phyloP scores from a whole-genome alignment of 2,329 filamentous ascomycete genomes.

The Bipolaris victoriae region DNA sequence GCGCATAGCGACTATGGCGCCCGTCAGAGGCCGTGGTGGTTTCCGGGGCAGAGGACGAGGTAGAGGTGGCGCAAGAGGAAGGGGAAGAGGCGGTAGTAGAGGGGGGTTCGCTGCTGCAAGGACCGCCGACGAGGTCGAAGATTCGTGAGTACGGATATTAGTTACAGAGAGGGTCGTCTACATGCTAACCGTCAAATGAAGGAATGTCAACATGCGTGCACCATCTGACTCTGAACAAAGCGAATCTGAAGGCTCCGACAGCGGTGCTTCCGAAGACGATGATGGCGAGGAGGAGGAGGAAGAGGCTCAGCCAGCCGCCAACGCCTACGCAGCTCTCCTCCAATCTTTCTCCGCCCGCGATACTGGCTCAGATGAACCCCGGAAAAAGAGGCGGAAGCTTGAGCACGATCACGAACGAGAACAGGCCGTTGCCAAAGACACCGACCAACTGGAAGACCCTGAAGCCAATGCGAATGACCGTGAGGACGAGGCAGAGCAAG shows the following conservation, averaged over 20 bases:
- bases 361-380: slow-evolving; percentile 52
- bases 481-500: slow-evolving; percentile 14
- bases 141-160: slow-evolving; percentile 39
- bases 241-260: slow-evolving; percentile 29
- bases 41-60: slow-evolving; percentile 18
- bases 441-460: slow-evolving; percentile 2
- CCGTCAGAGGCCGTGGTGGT: slow-evolving; percentile 29
- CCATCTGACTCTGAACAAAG: slow-evolving; percentile 27
- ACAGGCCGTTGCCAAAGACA: slow-evolving; percentile 14
- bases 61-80: slow-evolving; percentile 3
- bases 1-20: slow-evolving; percentile 20
- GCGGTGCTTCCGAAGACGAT: slow-evolving; percentile 30
- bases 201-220: slow-evolving; percentile 20
- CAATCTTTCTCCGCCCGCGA: slow-evolving; percentile 54
- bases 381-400: slow-evolving; percentile 62
- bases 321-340: slow-evolving; percentile 63
- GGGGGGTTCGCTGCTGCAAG: slow-evolving; percentile 40
- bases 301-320: slow-evolving; percentile 35
- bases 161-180: slow-evolving; percentile 1
- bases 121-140: slow-evolving; percentile 34
- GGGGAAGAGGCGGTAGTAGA: slow-evolving; percentile 24
- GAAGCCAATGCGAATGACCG: slow-evolving; percentile 5
- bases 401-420: slow-evolving; percentile 28
- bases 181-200: slow-evolving; percentile 26
- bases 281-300: slow-evolving; percentile 31